A percentile compares a stretch with the other conserved stretches of the same genome.
phyloP scores from a whole-genome alignment of 2,329 filamentous ascomycete species.

The Stachybotrys elegans region DNA sequence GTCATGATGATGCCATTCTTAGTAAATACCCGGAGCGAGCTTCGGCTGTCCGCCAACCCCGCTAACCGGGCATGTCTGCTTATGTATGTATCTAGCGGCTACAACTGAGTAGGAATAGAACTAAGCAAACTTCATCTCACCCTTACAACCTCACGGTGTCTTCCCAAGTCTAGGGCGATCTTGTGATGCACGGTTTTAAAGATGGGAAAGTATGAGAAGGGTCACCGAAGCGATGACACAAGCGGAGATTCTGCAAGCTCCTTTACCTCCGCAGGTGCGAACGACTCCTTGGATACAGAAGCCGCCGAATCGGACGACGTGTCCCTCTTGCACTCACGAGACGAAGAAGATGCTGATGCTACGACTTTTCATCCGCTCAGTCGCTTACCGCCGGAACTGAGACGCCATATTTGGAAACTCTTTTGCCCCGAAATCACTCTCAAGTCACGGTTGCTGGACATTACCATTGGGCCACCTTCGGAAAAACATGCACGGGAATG shows the following conservation, averaged over 20 bases:
- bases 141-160: too few relatives aligned
- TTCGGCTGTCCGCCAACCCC: too few relatives aligned
- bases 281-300: background rate
- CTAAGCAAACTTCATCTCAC: too few relatives aligned
- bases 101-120: too few relatives aligned
- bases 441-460: conserved; percentile 12
- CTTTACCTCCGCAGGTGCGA: background rate
- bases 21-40: too few relatives aligned
- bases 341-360: conserved; percentile 2
- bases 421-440: conserved; percentile 23
- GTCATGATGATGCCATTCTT: too few relatives aligned
- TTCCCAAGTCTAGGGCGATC: too few relatives aligned
- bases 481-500: background rate
- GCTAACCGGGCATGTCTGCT: too few relatives aligned
- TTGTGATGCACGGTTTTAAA: too few relatives aligned
- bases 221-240: conserved; percentile 2
- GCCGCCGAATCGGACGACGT: background rate
- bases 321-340: background rate
- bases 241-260: background rate
- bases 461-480: background rate
- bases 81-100: too few relatives aligned
- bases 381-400: conserved; percentile 27
- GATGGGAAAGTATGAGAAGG: background rate
- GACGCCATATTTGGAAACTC: conserved; percentile 25
- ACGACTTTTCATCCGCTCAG: conserved; percentile 19